Evolutionary conservation across 306 rosid species (phyloP), one percentile per base, ranked within the genome.

Genomic region (Herpetospermum pedunculosum): DNA sequence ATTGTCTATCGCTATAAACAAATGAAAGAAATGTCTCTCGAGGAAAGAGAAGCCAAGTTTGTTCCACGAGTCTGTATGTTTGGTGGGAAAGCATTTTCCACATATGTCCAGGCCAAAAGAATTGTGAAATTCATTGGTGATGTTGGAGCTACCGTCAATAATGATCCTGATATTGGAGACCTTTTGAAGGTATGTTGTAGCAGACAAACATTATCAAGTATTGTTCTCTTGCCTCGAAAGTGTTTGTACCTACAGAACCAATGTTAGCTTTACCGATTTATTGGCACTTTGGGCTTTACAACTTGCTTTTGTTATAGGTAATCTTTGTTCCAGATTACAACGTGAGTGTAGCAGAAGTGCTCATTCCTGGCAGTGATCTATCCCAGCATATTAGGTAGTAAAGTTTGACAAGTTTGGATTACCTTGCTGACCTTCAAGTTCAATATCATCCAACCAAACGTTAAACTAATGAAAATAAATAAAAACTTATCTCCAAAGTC

Each of bases 31-130:
- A 86, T 91, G 97, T 89, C 75, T 79, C 82, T 81, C 37, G 79
- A 59, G 28, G 92, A 86, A 81, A 89, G 92, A 83, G 73, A 84
- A 71, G 83, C 34, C 74, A 87, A 76, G 72, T 90, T 83, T 85
- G 94, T 93, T 84, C 98, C 98, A 29, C 84, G 98, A 78, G 98
- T 93, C 53, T 93, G 98, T 80, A 86, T 93, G 76, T 90, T 93
- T 77, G 98, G 98, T 59, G 98, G 98, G 21, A 93, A 93, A 78
- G 98, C 97, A 74, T 93, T 93, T 80, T 67, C 97, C 26, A 94
- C 97, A 5, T 94, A 94, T 68, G 82, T 89, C 53, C 99, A 94
- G 73, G 99, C 99, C 76, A 91, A 91, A 85, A 89, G 97, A 84
- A 94, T 91, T 70, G 97, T 94, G 79, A 91, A 94, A 78, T 89